Evolutionary conservation across 2,329 filamentous ascomycete species (phyloP).

Genomic region (Paraconiothyrium brasiliense): DNA sequence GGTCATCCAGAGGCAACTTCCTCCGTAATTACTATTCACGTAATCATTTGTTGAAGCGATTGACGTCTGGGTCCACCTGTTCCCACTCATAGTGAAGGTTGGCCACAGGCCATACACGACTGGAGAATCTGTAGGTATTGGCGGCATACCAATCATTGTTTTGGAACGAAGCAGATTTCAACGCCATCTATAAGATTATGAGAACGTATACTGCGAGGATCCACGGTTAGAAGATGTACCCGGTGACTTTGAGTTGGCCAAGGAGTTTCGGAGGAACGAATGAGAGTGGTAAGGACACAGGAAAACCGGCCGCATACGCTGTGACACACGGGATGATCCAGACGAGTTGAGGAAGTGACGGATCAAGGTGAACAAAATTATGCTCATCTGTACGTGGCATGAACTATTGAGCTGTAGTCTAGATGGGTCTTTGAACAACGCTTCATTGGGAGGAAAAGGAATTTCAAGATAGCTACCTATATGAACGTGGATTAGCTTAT

Average conservation of each 20-base stretch:
- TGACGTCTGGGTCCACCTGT: no score
- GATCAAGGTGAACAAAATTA: neutral
- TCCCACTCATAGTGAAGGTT: no score
- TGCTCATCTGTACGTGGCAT: neutral
- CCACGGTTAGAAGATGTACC: neutral
- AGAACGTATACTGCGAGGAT: neutral
- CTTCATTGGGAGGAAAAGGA: neutral
- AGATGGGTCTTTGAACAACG: neutral
- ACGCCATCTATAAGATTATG: neutral
- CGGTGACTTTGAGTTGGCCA: neutral
- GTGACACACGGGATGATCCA: neutral
- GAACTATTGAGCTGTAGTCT: neutral
- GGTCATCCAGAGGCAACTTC: no score
- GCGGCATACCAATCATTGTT: no score
- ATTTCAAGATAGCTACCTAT: neutral
- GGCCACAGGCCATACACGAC: no score
- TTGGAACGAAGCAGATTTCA: neutral
- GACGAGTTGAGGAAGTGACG: neutral
- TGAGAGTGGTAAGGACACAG: neutral
- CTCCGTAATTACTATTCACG: no score
- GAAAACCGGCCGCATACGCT: neutral
- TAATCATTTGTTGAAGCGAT: no score
- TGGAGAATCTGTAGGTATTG: no score
- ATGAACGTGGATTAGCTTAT: neutral
- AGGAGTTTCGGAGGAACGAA: neutral